These are phyloP conservation scores for Lecanoromycetidae sp. DNA, from an alignment of 2,329 filamentous ascomycete genomes.

Conservation along the genomic window DNA sequence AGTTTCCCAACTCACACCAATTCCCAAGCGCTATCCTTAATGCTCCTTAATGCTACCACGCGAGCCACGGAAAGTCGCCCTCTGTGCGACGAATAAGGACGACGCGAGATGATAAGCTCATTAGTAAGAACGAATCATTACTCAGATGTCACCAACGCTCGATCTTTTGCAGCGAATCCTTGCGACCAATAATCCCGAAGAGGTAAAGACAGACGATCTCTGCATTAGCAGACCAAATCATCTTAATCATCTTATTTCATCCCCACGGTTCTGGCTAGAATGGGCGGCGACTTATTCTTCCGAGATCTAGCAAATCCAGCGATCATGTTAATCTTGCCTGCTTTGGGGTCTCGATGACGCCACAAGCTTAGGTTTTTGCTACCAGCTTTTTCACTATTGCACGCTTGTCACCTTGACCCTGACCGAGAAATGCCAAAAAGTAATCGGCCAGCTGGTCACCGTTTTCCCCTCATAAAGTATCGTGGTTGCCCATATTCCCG, in stretches of 20 bases:
- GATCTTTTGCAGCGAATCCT: too few relatives aligned
- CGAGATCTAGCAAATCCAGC: background rate
- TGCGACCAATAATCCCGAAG: too few relatives aligned
- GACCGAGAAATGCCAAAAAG: background rate
- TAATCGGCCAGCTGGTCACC: background rate
- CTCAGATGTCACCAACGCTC: too few relatives aligned
- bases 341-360: background rate
- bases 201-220: background rate
- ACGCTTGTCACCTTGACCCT: background rate
- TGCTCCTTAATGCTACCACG: too few relatives aligned
- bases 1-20: too few relatives aligned
- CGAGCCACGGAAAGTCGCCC: too few relatives aligned
- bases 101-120: too few relatives aligned
- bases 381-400: background rate
- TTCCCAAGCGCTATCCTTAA: too few relatives aligned
- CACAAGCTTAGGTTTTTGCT: background rate
- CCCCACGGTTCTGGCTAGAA: slow-evolving; percentile 2
- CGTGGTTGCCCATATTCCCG: background rate
- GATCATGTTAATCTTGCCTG: background rate
- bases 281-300: background rate
- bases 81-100: too few relatives aligned
- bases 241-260: too few relatives aligned
- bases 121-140: too few relatives aligned
- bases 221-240: background rate
- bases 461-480: background rate